These are phyloP conservation scores for Colletotrichum somersetense DNA, from an alignment of 2,329 filamentous ascomycete genomes.

Conservation along the genomic window DNA sequence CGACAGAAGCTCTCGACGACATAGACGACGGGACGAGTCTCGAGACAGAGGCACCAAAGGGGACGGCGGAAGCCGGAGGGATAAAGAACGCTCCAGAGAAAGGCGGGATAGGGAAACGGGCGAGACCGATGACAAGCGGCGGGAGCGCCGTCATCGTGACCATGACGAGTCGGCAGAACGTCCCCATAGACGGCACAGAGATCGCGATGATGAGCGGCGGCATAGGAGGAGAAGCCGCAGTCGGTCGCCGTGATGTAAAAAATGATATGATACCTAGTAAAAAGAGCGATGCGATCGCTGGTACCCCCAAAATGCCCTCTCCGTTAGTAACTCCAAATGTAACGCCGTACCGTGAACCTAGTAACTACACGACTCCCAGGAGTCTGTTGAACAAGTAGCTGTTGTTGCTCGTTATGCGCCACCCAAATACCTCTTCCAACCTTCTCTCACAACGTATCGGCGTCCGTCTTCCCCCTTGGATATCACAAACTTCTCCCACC, in stretches of 20 bases:
- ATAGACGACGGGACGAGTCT: conserved; percentile 47
- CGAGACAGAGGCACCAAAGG: conserved; percentile 49
- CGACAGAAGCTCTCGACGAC: conserved; percentile 45
- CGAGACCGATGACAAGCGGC: conserved; percentile 41
- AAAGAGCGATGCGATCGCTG: conserved; percentile 29
- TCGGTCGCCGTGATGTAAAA: conserved; percentile 37
- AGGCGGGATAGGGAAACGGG: conserved; percentile 44
- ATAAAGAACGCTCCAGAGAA: conserved; percentile 44
- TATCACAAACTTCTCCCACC: conserved; percentile 89
- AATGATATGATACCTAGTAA: conserved; percentile 18
- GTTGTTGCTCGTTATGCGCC: conserved; percentile 48
- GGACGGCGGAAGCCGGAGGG: conserved; percentile 46
- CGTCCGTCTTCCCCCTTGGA: conserved; percentile 77
- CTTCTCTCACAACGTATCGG: conserved; percentile 75
- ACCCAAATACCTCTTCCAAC: conserved; percentile 84
- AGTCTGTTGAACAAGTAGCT: background rate
- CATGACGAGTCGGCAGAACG: conserved; percentile 49
- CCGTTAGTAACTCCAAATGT: conserved; percentile 10
- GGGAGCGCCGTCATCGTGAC: conserved; percentile 47
- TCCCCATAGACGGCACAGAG: conserved; percentile 32
- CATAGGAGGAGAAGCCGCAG: conserved; percentile 40
- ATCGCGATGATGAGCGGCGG: conserved; percentile 43
- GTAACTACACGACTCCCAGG: background rate
- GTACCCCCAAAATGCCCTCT: conserved; percentile 24
- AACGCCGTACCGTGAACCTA: conserved; percentile 23